Conservation (phyloP, 805 yeast species). For the Candida boidinii region DNA sequence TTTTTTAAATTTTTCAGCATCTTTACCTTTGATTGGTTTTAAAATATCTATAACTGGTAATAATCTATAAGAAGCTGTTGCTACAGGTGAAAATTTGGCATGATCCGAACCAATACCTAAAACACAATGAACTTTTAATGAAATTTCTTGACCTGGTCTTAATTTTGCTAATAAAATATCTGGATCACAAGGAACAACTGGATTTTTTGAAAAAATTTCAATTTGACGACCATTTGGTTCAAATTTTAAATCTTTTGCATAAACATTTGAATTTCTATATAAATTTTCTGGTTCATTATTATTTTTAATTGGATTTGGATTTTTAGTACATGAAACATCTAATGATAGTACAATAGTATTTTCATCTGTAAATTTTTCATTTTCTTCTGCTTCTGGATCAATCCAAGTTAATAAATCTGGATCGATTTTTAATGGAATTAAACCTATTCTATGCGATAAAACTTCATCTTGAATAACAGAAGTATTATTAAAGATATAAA, state of each 20-base stretch:
- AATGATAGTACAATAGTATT: slow-evolving; percentile 83
- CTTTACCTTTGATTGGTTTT: slow-evolving; percentile 65
- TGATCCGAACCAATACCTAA: slow-evolving; percentile 92
- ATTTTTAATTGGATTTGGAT: slow-evolving; percentile 72
- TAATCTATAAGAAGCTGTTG: slow-evolving; percentile 92
- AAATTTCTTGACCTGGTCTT: slow-evolving; percentile 95
- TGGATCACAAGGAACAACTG: slow-evolving; percentile 77
- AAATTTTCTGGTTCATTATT: slow-evolving; percentile 76
- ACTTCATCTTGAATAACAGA: slow-evolving; percentile 97
- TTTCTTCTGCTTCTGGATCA: slow-evolving; percentile 54
- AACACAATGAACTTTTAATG: slow-evolving; percentile 82
- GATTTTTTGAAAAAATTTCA: slow-evolving; percentile 55
- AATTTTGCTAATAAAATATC: slow-evolving; percentile 85
- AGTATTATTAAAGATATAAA: slow-evolving; percentile 87
- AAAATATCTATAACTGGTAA: slow-evolving; percentile 78
- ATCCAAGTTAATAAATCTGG: slow-evolving; percentile 88
- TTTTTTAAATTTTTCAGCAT: slow-evolving; percentile 70
- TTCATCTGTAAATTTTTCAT: slow-evolving; percentile 67
- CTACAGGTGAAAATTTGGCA: slow-evolving; percentile 95
- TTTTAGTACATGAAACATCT: slow-evolving; percentile 75
- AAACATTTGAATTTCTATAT: slow-evolving; percentile 78
- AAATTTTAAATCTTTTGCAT: slow-evolving; percentile 82
- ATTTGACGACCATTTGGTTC: slow-evolving; percentile 88
- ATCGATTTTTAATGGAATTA: slow-evolving; percentile 82
- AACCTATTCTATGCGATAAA: slow-evolving; percentile 88